These are phyloP conservation scores for Phytophthora melonis DNA, from an alignment of 352 stramenopile genomes.

Conservation along the genomic window DNA sequence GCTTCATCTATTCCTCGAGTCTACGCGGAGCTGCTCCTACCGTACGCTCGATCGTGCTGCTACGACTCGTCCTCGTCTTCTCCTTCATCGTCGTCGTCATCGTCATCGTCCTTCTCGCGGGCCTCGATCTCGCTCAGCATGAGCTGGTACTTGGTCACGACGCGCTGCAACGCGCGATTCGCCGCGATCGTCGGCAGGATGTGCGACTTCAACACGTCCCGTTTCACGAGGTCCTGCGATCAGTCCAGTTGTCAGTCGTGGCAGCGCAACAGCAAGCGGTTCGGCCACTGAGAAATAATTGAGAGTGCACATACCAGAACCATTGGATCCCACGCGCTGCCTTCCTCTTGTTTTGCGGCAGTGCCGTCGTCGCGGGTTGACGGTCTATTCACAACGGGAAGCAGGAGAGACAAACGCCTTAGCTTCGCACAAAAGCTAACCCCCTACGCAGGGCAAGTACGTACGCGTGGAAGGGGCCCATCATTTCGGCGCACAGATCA, in stretches of 20 bases:
- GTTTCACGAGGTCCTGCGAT: slow-evolving; percentile 69
- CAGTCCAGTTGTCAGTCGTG: slow-evolving; percentile 23
- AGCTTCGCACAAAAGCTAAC: background rate
- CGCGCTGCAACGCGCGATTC: slow-evolving; percentile 83
- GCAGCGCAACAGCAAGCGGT: slow-evolving; percentile 7
- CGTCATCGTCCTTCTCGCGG: slow-evolving; percentile 44
- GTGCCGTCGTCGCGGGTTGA: slow-evolving; percentile 15
- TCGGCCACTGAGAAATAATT: slow-evolving; percentile 18
- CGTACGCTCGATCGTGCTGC: slow-evolving; percentile 9
- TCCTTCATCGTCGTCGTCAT: slow-evolving; percentile 24
- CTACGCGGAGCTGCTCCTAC: slow-evolving; percentile 18
- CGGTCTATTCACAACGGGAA: slow-evolving; percentile 19
- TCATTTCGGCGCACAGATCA: slow-evolving; percentile 80
- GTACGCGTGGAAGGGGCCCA: slow-evolving; percentile 78
- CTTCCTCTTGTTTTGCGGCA: slow-evolving; percentile 6
- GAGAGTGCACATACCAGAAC: slow-evolving; percentile 51
- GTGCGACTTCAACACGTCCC: slow-evolving; percentile 73
- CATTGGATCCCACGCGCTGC: slow-evolving; percentile 46
- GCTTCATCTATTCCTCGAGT: slow-evolving; percentile 14
- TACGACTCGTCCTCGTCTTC: slow-evolving; percentile 21
- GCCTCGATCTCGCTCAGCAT: slow-evolving; percentile 80
- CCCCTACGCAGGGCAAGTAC: slow-evolving; percentile 5
- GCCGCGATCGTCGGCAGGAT: slow-evolving; percentile 83
- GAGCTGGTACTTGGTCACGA: slow-evolving; percentile 86
- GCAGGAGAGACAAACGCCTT: background rate